Evolutionary conservation across 179 eudicot genomes (phyloP), one percentile per base, ranked within the genome.

Genomic region (Nepenthes alata): DNA sequence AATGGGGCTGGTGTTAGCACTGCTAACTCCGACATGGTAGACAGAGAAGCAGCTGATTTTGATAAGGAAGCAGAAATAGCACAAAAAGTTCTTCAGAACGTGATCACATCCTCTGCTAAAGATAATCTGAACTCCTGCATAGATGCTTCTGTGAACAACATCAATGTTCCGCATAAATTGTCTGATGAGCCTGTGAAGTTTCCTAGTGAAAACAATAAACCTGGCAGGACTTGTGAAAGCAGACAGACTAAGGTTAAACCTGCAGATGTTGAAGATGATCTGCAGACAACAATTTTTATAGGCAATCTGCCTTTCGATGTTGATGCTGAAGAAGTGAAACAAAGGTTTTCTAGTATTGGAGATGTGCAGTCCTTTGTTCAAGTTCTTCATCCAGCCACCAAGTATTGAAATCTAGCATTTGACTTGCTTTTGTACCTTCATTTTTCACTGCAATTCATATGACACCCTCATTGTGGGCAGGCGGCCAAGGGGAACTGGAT

Each of bases 401-500:
- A 83, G 98, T 89, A 87, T 72, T 80, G 9, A 59, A 60, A 15
- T 59, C 14, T 53, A 49, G 48, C 60, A 61, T 35, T 59, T 69
- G 36, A 53, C 37, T 63, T 61, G 54, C 25, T 10, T 62, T 6
- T 47, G 3, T 12, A 55, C 54, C n/a, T 41, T 45, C 37, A 51
- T 4, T n/a, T 38, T 62, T 38, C 35, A 45, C 15, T 59, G 11
- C 37, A 4, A 37, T 57, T 39, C 35, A 12, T 62, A 1, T 55
- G 53, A 59, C 53, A 66, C 50, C 44, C 37, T 59, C 36, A 62
- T 61, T 65, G 67, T 71, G 60, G 50, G 59, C 82, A 89, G 97
- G 85, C 83, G 94, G 54, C 96, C 95, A 37, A 82, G 80, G 67
- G 98, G 98, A 73, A 87, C 94, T 59, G 98, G 93, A 58, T 93